Percentiles rank a stretch among this genome's conserved stretches.
Evolutionary conservation across 495 filamentous ascomycete species (phyloP).

Genomic region (Patellaria atrata): DNA sequence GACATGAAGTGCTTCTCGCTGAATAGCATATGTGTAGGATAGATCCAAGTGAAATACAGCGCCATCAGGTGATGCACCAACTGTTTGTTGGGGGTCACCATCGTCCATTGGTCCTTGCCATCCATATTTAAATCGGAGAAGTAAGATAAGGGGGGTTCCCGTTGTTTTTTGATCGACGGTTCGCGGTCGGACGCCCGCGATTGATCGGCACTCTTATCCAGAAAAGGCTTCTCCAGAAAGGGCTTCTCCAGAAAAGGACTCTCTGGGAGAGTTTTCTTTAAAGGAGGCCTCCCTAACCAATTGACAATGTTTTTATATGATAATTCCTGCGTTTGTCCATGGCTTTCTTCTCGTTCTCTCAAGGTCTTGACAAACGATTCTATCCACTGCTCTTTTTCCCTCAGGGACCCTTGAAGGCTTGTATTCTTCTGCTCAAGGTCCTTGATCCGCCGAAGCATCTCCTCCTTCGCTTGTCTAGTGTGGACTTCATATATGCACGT

Average conservation of each 20-base stretch:
- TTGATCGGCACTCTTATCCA: too few species aligned
- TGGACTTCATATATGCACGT: conserved; percentile 16
- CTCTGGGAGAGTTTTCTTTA: too few species aligned
- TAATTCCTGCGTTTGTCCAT: conserved; percentile 26
- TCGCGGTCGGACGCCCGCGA: too few species aligned
- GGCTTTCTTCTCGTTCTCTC: conserved; percentile 23
- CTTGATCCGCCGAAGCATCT: conserved; percentile 12
- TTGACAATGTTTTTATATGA: conserved; percentile 25
- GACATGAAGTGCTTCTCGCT: conserved; percentile 27
- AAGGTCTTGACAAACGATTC: conserved; percentile 25
- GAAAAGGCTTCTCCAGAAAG: too few species aligned
- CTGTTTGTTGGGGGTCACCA: conserved; percentile 20
- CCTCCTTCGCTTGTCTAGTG: conserved; percentile 13
- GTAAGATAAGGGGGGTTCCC: not conserved
- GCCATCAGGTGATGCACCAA: conserved; percentile 28
- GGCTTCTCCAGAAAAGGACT: too few species aligned
- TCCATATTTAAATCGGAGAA: not conserved
- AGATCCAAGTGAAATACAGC: conserved; percentile 33
- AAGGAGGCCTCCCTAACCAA: conserved; percentile 22
- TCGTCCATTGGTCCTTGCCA: conserved; percentile 22
- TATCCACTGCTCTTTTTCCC: conserved; percentile 25
- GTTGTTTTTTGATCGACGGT: not conserved
- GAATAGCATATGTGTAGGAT: conserved; percentile 32
- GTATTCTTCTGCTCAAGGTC: conserved; percentile 16
- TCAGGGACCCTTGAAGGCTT: conserved; percentile 15